Evolutionary conservation across 257 asterid species (phyloP).

Genomic region (Solanum neorickii): DNA sequence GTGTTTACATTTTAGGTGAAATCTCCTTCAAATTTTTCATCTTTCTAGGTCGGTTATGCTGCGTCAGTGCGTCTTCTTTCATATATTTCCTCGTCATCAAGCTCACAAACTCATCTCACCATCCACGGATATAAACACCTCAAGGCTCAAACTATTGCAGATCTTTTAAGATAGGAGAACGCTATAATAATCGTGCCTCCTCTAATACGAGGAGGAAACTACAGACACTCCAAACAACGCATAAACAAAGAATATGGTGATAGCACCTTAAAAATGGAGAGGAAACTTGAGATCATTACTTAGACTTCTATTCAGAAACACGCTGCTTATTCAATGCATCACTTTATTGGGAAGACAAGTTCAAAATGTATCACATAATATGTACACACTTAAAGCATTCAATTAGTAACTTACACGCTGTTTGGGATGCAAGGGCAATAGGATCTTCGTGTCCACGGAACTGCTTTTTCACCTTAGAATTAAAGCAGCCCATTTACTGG

Average conservation of each 20-base stretch:
- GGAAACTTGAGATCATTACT: background rate
- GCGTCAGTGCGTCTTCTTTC: background rate
- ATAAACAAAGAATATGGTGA: background rate
- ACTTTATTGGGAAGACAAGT: background rate
- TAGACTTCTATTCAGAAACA: background rate
- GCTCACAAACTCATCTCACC: background rate
- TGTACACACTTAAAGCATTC: background rate
- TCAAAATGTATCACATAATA: background rate
- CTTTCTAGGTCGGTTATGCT: background rate
- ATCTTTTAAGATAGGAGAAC: background rate
- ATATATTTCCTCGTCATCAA: background rate
- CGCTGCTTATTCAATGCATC: background rate
- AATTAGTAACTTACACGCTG: conserved; percentile 64
- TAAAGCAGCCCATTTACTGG: conserved; percentile 86
- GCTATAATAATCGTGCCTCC: background rate
- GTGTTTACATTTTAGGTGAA: background rate
- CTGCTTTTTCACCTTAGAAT: conserved; percentile 62
- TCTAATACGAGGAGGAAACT: background rate
- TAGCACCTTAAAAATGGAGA: background rate
- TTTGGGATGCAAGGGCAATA: conserved; percentile 72
- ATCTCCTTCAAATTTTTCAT: background rate
- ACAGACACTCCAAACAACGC: background rate
- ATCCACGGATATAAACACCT: background rate
- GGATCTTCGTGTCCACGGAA: conserved; percentile 89
- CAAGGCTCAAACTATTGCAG: background rate